These are phyloP conservation scores for Zelopaecilomyces penicillatus DNA, from an alignment of 2,329 filamentous ascomycete species.

Conservation along the genomic window DNA sequence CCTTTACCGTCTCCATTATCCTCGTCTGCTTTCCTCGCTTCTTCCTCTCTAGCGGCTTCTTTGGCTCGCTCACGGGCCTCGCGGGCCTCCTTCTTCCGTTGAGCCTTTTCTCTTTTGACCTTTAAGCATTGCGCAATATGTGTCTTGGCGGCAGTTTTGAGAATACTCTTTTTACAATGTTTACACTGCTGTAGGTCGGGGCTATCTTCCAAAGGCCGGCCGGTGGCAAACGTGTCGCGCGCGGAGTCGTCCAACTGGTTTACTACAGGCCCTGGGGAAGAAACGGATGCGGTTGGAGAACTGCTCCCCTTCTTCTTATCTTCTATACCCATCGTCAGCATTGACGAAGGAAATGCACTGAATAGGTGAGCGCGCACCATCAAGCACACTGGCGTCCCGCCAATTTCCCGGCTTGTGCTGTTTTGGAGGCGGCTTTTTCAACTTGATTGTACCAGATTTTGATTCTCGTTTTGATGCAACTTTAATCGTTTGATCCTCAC, in stretches of 20 bases:
- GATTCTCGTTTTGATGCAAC: conserved; percentile 49
- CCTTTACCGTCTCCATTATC: conserved; percentile 40
- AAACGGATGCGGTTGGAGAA: conserved; percentile 32
- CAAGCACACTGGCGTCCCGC: conserved; percentile 57
- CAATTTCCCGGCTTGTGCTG: conserved; percentile 61
- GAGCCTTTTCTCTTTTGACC: conserved; percentile 74
- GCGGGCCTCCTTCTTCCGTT: conserved; percentile 66
- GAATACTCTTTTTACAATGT: conserved; percentile 83
- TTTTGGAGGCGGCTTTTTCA: conserved; percentile 56
- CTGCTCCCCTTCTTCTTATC: conserved; percentile 46
- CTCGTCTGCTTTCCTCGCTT: conserved; percentile 43
- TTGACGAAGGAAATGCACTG: no score
- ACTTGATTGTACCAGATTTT: conserved; percentile 47
- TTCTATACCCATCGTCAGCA: conserved; percentile 23
- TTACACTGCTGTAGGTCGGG: conserved; percentile 81
- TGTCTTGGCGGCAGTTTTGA: conserved; percentile 63
- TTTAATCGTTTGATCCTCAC: conserved; percentile 54
- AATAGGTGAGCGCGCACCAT: conserved; percentile 37
- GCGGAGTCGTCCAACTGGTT: conserved; percentile 68
- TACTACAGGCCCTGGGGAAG: conserved; percentile 48
- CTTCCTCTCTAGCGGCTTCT: conserved; percentile 50
- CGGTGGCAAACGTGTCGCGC: conserved; percentile 71
- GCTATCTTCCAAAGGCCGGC: conserved; percentile 70
- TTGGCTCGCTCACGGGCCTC: conserved; percentile 61
- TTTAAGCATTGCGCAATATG: conserved; percentile 80